Percentiles rank a stretch among this genome's conserved stretches.
These are phyloP conservation scores for Candida glucosophila DNA, from an alignment of 1,139 yeast species.

Conservation along the genomic window DNA sequence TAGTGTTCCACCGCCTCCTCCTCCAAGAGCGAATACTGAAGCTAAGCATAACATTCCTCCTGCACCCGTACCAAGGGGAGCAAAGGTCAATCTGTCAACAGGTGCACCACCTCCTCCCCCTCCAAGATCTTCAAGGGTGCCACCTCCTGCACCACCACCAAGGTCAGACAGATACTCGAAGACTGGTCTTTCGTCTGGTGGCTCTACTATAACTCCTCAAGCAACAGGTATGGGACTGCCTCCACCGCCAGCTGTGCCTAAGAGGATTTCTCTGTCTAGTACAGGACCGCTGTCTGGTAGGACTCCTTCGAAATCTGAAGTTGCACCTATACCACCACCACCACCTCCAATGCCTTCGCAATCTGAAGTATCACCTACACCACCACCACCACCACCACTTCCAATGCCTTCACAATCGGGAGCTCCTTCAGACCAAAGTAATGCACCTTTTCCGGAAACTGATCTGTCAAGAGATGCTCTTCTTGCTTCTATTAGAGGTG, in stretches of 20 bases:
- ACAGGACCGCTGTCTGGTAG: slow-evolving; percentile 17
- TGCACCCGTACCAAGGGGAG: slow-evolving; percentile 10
- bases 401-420: slow-evolving; percentile 24
- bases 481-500: slow-evolving; percentile 75
- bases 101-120: slow-evolving; percentile 16
- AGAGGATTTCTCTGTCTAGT: slow-evolving; percentile 5
- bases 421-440: slow-evolving; percentile 11
- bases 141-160: slow-evolving; percentile 10
- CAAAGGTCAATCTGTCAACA: too few species aligned
- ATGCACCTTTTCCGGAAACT: slow-evolving; percentile 20
- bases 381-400: slow-evolving; percentile 25
- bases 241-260: slow-evolving; percentile 18
- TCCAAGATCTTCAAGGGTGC: slow-evolving; percentile 6
- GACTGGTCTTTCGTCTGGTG: slow-evolving; percentile 2
- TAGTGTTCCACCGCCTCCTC: slow-evolving; percentile 28
- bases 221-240: too few species aligned
- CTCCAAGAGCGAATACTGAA: slow-evolving; percentile 16
- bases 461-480: slow-evolving; percentile 72
- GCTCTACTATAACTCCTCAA: too few species aligned
- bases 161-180: slow-evolving; percentile 1
- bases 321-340: slow-evolving; percentile 20
- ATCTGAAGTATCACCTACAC: slow-evolving; percentile 19
- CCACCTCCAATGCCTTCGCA: slow-evolving; percentile 18
- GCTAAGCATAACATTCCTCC: slow-evolving; percentile 11
- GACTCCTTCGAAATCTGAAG: slow-evolving; percentile 12